Evolutionary conservation across 768 basidiomycete genomes (phyloP).

Genomic region (Leccinum subtestaceum): DNA sequence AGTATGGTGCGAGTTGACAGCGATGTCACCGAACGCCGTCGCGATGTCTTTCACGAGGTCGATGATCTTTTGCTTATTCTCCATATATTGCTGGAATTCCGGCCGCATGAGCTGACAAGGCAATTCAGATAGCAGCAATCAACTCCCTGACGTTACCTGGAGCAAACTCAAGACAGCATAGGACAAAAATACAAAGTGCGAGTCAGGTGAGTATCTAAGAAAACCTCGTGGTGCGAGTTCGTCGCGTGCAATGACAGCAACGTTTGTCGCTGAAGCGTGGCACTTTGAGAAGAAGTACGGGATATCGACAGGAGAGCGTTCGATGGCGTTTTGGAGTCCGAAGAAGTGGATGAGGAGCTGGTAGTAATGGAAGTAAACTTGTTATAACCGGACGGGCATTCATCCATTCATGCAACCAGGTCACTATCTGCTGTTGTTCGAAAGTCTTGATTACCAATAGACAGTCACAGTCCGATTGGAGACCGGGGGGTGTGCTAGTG

Average conservation of each 20-base stretch:
- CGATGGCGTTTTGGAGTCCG: constrained; percentile 91
- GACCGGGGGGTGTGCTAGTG: constrained; percentile 73
- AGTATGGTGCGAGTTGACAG: constrained; percentile 80
- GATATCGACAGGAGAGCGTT: constrained; percentile 67
- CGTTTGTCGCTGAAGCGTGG: constrained; percentile 66
- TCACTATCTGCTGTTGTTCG: constrained; percentile 63
- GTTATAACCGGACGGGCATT: constrained; percentile 14
- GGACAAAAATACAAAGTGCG: constrained; percentile 87
- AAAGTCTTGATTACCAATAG: constrained; percentile 79
- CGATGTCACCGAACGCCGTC: constrained; percentile 70
- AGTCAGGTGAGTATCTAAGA: constrained; percentile 84
- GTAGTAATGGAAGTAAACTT: constrained; percentile 77
- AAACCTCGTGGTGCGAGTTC: constrained; percentile 73
- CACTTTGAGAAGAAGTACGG: constrained; percentile 83
- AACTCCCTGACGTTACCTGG: constrained; percentile 52
- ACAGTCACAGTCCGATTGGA: constrained; percentile 85
- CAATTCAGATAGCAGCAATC: constrained; percentile 11
- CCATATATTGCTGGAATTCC: constrained; percentile 74
- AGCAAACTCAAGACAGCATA: constrained; percentile 91
- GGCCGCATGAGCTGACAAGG: constrained; percentile 68
- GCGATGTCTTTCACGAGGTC: constrained; percentile 77
- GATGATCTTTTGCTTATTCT: constrained; percentile 70
- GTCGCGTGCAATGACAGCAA: constrained; percentile 75
- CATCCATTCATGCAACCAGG: constrained; percentile 57
- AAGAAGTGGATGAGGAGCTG: constrained; percentile 92